Conservation (phyloP, 2,329 filamentous ascomycete genomes). For the Metarhizium album region DNA sequence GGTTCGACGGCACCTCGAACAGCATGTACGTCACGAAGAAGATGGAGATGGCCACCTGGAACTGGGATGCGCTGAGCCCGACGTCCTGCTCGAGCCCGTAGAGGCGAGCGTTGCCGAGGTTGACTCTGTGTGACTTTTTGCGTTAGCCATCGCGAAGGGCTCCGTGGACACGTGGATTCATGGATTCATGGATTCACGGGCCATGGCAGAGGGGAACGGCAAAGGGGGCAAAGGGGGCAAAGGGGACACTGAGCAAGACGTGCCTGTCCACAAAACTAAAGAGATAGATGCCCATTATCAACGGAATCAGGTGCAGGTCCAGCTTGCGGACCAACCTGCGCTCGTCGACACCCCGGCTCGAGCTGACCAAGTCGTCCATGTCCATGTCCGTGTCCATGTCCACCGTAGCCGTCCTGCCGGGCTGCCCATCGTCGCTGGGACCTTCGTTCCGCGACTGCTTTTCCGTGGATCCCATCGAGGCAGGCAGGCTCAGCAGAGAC, state of each 20-base stretch:
- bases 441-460: background rate
- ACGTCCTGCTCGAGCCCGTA: slow-evolving; percentile 57
- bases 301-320: slow-evolving; percentile 52
- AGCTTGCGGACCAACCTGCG: slow-evolving; percentile 52
- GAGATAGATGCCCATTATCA: slow-evolving; percentile 60
- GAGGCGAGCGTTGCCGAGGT: slow-evolving; percentile 61
- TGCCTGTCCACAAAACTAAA: slow-evolving; percentile 66
- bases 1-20: slow-evolving; percentile 55
- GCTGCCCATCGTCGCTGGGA: background rate
- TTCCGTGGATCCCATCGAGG: too few relatives aligned
- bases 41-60: slow-evolving; percentile 56
- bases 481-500: too few relatives aligned
- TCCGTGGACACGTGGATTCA: too few relatives aligned
- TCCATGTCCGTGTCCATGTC: slow-evolving; percentile 10
- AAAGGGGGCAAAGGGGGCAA: too few relatives aligned
- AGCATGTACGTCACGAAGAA: slow-evolving; percentile 54
- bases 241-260: too few relatives aligned
- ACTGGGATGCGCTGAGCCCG: slow-evolving; percentile 49
- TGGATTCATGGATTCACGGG: too few relatives aligned
- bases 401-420: background rate
- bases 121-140: slow-evolving; percentile 35
- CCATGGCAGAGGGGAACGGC: too few relatives aligned
- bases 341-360: slow-evolving; percentile 25
- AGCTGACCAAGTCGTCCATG: slow-evolving; percentile 10
- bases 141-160: slow-evolving; percentile 1